These are phyloP conservation scores for Colletotrichum gigasporum DNA, from an alignment of 2,329 filamentous ascomycete species.

Conservation along the genomic window DNA sequence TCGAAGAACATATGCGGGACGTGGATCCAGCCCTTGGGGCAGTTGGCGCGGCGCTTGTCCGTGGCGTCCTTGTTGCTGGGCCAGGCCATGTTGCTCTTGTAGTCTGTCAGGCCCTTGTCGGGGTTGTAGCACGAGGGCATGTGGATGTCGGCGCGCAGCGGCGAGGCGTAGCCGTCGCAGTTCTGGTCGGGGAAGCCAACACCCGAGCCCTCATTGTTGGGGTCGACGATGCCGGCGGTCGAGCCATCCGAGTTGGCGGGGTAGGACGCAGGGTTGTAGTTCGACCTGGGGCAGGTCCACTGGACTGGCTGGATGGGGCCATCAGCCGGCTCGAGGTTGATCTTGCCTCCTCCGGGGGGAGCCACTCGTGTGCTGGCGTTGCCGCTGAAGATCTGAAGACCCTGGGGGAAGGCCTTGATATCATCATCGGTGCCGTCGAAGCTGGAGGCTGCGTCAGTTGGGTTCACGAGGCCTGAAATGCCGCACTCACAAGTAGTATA, in stretches of 20 bases:
- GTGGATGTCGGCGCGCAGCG: constrained; percentile 73
- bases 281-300: constrained; percentile 67
- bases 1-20: constrained; percentile 67
- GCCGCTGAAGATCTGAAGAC: constrained; percentile 77
- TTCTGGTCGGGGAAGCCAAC: constrained; percentile 75
- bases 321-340: constrained; percentile 60
- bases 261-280: constrained; percentile 61
- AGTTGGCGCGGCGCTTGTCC: constrained; percentile 61
- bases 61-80: constrained; percentile 55
- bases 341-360: constrained; percentile 59
- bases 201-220: constrained; percentile 63
- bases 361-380: constrained; percentile 66
- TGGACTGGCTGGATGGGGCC: constrained; percentile 64
- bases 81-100: constrained; percentile 73
- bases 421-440: constrained; percentile 72
- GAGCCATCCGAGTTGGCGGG: constrained; percentile 63
- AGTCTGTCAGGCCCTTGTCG: constrained; percentile 64
- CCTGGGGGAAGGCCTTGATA: constrained; percentile 74
- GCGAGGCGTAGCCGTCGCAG: constrained; percentile 71
- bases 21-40: constrained; percentile 64
- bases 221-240: constrained; percentile 63
- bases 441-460: constrained; percentile 46
- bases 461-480: not conserved
- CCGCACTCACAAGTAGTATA: constrained; percentile 74
- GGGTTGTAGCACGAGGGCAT: constrained; percentile 82